Base-by-base conservation (phyloP, 495 filamentous ascomycete genomes). In the Pseudoneurospora amorphoporcata region DNA sequence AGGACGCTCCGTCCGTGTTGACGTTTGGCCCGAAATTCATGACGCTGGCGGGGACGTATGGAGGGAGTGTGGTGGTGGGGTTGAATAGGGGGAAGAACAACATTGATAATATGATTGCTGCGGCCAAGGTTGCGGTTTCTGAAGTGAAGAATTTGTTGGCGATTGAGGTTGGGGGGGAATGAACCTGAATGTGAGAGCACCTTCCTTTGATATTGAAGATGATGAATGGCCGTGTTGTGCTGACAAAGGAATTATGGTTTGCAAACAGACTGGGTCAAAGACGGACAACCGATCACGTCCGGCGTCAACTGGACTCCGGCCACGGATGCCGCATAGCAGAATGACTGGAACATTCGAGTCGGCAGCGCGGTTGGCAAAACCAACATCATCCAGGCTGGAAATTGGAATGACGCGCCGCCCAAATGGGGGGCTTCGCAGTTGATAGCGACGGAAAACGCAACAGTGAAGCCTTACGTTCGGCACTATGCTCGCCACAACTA, bases 111-210 rank as follows among this genome's bases (percentile, higher is more conserved):
- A 89, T 86, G 0, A 86, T 89, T 47, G 80, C 82, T 0, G 88
- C 88, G 1, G 87, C 88, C 0, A 83, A 80, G 45, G 77, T 85
- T 1, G 86, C 83, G 1, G 81, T 83, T 23, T 73, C 72, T 0
- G 77, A 83, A 38, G 84, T 88, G 61, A 75, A 72, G 9, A 89
- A 88, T 72, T 76, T 90, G 29, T 81, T 87, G 39, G 85, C 87
- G 2, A 86, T 90, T 58, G 88, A 90, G 75, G 79, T 90, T n/a
- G n/a, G n/a, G n/a, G 2, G 87, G 88, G 2, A 90, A 90, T 69
- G 88, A 90, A 71, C 87, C 88, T 0, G 87, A 89, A 75, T 89
- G 88, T 87, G 78, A 73, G 84, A 73, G 5, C 38, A 35, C 75
- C 10, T 10, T 7, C 4, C 10, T 8, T 58, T 53, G 45, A 29